Percentiles rank a stretch among this genome's conserved stretches.
phyloP scores from a whole-genome alignment of 306 rosid genomes.

The Cercis canadensis region DNA sequence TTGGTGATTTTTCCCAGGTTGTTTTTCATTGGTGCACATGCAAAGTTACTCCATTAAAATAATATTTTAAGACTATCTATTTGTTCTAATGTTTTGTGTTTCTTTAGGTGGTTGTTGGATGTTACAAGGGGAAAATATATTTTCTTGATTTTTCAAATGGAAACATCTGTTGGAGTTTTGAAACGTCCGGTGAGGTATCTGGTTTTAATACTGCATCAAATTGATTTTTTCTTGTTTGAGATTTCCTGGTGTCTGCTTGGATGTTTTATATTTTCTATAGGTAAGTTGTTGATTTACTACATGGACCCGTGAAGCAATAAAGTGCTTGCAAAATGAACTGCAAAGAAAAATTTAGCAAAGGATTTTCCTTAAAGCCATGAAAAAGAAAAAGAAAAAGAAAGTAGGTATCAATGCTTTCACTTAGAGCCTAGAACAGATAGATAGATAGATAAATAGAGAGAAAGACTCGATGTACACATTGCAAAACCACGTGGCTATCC shows the following conservation, averaged over 20 bases:
- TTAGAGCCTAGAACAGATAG: not conserved
- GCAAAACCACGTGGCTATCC: not conserved
- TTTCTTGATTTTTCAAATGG: conserved; percentile 79
- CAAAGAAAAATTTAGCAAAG: conserved; percentile 11
- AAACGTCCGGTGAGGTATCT: conserved; percentile 85
- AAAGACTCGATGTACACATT: not conserved
- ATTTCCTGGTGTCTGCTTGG: conserved; percentile 26
- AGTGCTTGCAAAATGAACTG: conserved; percentile 19
- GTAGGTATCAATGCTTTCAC: not conserved
- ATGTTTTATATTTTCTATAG: conserved; percentile 10
- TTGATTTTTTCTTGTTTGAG: conserved; percentile 36
- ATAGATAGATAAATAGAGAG: not conserved
- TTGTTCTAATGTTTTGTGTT: conserved; percentile 37
- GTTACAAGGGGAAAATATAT: conserved; percentile 86
- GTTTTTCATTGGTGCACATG: conserved; percentile 29
- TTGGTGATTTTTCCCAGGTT: conserved; percentile 88
- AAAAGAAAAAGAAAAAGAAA: not conserved
- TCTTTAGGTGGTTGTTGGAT: conserved; percentile 87
- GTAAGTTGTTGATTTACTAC: conserved; percentile 4
- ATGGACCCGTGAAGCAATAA: conserved; percentile 12
- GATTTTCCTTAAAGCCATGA: too few relatives aligned
- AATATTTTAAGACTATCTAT: conserved; percentile 13
- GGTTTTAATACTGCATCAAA: conserved; percentile 22
- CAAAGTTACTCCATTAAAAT: conserved; percentile 16
- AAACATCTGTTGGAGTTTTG: conserved; percentile 75